A percentile compares a stretch with the other conserved stretches of the same genome.
These are phyloP conservation scores for Daedaleopsis nitida DNA, from an alignment of 768 basidiomycete genomes.

Conservation along the genomic window DNA sequence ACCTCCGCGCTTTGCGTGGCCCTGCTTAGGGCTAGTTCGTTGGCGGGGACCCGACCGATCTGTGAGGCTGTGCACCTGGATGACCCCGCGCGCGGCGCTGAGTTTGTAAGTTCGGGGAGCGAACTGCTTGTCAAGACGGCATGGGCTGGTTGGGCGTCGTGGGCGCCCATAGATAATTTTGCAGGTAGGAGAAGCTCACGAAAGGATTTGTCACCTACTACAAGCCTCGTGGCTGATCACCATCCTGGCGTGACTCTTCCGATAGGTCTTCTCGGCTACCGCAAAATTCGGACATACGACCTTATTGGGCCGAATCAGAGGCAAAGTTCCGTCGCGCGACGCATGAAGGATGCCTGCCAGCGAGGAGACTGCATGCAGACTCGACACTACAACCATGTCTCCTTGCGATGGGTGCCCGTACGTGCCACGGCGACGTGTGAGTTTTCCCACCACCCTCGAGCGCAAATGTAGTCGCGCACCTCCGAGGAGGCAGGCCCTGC, in stretches of 20 bases:
- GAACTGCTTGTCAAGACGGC: background rate
- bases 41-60: background rate
- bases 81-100: background rate
- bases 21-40: background rate
- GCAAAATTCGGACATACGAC: background rate
- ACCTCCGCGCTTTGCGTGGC: background rate
- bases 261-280: background rate
- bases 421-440: background rate
- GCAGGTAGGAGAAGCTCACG: background rate
- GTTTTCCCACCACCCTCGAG: background rate
- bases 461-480: background rate
- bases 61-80: background rate
- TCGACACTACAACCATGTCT: background rate
- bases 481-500: background rate
- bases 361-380: background rate
- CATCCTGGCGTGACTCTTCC: background rate
- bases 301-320: background rate
- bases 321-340: background rate
- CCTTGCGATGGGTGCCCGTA: background rate
- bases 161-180: background rate
- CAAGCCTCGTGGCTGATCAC: background rate
- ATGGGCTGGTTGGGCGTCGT: background rate
- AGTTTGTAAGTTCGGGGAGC: background rate
- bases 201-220: background rate
- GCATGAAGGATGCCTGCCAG: background rate